phyloP scores from a whole-genome alignment of 108 stramenopile genomes.

The Aurantiochytrium sp. region DNA sequence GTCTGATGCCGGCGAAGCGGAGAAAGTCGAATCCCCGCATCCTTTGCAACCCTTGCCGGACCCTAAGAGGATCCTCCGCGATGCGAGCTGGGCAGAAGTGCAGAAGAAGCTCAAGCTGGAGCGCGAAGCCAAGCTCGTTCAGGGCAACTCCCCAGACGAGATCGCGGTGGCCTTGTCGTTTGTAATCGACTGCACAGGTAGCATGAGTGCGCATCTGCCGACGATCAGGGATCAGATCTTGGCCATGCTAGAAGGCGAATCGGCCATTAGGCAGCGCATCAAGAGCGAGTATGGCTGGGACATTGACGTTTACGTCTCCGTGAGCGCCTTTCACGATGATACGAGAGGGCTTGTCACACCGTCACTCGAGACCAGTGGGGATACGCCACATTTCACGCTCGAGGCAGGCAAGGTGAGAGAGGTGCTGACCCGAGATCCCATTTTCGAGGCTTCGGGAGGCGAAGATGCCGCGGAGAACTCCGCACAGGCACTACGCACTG shows the following conservation, averaged over 20 bases:
- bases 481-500: background rate
- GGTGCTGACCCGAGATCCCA: background rate
- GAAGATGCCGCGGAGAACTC: background rate
- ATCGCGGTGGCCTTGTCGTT: background rate
- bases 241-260: background rate
- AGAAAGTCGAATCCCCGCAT: background rate
- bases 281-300: constrained; percentile 11
- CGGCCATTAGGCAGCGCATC: constrained; percentile 11
- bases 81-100: background rate
- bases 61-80: background rate
- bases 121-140: background rate
- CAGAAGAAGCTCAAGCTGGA: constrained; percentile 27
- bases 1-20: background rate
- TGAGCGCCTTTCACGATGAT: background rate
- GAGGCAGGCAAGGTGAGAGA: background rate
- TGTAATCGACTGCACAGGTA: background rate
- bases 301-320: background rate
- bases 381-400: background rate
- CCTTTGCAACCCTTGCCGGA: too few relatives aligned
- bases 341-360: background rate
- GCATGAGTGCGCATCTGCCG: background rate
- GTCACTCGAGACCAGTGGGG: background rate
- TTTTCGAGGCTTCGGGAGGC: background rate
- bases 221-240: background rate
- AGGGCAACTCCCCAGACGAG: background rate